Percentiles rank a stretch among this genome's conserved stretches.
Conservation (phyloP, 2,329 filamentous ascomycete species). For the Daldinia eschscholtzii region DNA sequence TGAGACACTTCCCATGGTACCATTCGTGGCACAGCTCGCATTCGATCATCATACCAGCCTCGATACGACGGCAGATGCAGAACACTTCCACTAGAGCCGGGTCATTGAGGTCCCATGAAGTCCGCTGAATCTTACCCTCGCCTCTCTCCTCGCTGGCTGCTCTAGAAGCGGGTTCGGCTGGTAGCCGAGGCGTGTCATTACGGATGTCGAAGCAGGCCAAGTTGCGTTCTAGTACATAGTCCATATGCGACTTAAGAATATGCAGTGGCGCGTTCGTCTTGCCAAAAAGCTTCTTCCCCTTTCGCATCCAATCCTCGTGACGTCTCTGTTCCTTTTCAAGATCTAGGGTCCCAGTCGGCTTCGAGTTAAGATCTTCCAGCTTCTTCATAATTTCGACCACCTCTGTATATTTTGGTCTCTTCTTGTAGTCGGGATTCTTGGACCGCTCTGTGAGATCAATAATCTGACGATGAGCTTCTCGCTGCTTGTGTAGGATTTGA, state of each 20-base stretch:
- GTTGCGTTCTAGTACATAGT: constrained; percentile 91
- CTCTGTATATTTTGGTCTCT: constrained; percentile 88
- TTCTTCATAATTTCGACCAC: constrained; percentile 91
- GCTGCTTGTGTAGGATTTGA: constrained; percentile 93
- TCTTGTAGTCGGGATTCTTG: constrained; percentile 78
- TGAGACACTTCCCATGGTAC: constrained; percentile 98
- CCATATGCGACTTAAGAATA: constrained; percentile 94
- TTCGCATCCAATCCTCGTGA: constrained; percentile 99
- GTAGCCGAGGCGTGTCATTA: constrained; percentile 85
- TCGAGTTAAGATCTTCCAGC: constrained; percentile 89
- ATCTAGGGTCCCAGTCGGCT: constrained; percentile 90
- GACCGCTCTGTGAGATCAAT: constrained; percentile 83
- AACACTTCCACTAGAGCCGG: constrained; percentile 83
- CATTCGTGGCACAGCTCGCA: constrained; percentile 98
- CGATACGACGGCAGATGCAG: constrained; percentile 92
- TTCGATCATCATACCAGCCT: constrained; percentile 99
- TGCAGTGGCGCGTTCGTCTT: constrained; percentile 98
- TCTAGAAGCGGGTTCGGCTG: constrained; percentile 90
- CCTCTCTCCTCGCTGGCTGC: constrained; percentile 71
- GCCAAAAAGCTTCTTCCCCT: constrained; percentile 96
- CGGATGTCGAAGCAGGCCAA: constrained; percentile 90
- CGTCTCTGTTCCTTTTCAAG: constrained; percentile 94
- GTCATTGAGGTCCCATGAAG: constrained; percentile 65
- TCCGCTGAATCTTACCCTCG: constrained; percentile 62
- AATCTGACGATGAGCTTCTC: constrained; percentile 92